Conservation (phyloP, 495 filamentous ascomycete genomes). For the Saxophila tyrrhenica region DNA sequence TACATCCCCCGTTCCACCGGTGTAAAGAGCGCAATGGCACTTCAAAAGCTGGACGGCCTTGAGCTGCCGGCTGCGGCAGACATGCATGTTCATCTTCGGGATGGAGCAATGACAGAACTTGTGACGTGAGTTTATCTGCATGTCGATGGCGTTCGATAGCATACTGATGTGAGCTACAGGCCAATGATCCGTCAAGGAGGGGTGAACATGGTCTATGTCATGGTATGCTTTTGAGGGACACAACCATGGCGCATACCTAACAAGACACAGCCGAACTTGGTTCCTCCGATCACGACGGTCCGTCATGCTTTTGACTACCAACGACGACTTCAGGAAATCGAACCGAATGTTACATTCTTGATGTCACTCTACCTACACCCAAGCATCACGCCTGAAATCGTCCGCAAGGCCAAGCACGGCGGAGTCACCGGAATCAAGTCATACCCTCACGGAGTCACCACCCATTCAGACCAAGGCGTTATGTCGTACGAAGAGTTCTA, state of each 20-base stretch:
- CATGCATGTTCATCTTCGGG: constrained; percentile 56
- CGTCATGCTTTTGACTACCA: constrained; percentile 66
- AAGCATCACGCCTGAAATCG: constrained; percentile 64
- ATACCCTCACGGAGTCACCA: constrained; percentile 55
- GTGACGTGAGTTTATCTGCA: constrained; percentile 46
- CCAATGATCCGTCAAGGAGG: constrained; percentile 62
- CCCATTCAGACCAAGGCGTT: constrained; percentile 75
- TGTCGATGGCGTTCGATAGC: no score
- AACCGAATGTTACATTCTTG: constrained; percentile 63
- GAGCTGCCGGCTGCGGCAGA: constrained; percentile 22
- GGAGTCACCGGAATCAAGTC: constrained; percentile 54
- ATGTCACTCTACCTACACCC: constrained; percentile 84
- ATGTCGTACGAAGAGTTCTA: constrained; percentile 59
- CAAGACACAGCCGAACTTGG: constrained; percentile 47
- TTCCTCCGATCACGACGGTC: constrained; percentile 67
- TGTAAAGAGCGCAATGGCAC: constrained; percentile 1
- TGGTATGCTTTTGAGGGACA: constrained; percentile 37
- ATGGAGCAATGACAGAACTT: constrained; percentile 71
- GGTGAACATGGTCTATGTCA: constrained; percentile 72
- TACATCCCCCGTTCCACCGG: not conserved
- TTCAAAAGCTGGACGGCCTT: constrained; percentile 19
- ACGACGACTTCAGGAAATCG: constrained; percentile 50
- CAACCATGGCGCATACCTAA: constrained; percentile 17
- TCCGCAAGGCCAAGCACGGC: constrained; percentile 56
- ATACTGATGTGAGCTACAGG: constrained; percentile 34